Conservation (phyloP, 176 grass and related monocot species). For the Avena sativa region DNA sequence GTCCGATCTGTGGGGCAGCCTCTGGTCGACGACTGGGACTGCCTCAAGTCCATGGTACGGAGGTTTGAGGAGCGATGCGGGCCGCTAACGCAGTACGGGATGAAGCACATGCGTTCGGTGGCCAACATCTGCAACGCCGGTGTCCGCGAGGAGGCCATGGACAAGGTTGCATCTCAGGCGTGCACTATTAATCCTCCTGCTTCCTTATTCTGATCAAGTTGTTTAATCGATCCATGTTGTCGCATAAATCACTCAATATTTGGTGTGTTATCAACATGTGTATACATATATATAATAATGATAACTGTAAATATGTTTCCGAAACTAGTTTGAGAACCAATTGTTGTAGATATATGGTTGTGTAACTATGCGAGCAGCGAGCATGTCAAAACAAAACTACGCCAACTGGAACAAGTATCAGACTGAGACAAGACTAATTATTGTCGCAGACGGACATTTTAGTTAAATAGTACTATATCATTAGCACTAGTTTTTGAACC, state of each 20-base stretch:
- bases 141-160: conserved; percentile 48
- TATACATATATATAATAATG: not conserved
- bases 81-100: conserved; percentile 72
- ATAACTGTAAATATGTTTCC: not conserved
- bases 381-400: not conserved
- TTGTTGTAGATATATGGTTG: not conserved
- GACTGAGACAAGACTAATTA: too few relatives aligned
- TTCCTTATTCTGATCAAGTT: not conserved
- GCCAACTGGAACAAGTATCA: too few relatives aligned
- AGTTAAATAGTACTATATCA: too few relatives aligned
- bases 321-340: not conserved
- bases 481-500: too few relatives aligned
- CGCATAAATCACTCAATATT: not conserved
- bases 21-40: conserved; percentile 79
- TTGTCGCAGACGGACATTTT: too few relatives aligned
- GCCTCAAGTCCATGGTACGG: conserved; percentile 69
- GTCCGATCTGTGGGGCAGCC: conserved; percentile 54
- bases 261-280: not conserved
- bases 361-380: not conserved
- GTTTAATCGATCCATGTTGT: not conserved
- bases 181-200: conserved; percentile 26
- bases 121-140: conserved; percentile 89
- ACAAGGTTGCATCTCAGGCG: conserved; percentile 55
- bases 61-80: conserved; percentile 68
- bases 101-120: conserved; percentile 82